Evolutionary conservation across 352 stramenopile species (phyloP).

Genomic region (Globisporangium sylvaticum): DNA sequence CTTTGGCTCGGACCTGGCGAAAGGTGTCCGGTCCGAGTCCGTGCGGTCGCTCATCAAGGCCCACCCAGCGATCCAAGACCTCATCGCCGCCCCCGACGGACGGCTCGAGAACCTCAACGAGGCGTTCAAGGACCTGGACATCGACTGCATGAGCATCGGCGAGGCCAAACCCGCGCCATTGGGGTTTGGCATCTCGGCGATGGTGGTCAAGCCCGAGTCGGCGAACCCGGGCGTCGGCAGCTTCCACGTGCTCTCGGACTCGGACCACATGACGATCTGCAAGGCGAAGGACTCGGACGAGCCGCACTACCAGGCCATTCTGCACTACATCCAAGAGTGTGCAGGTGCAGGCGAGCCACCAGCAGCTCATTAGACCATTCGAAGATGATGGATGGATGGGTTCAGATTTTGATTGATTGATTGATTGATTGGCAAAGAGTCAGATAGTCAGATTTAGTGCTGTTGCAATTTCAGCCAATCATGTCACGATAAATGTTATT

Average conservation of each 20-base stretch:
- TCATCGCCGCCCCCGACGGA: conserved; percentile 48
- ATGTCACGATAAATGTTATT: not conserved
- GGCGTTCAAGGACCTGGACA: conserved; percentile 53
- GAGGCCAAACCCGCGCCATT: conserved; percentile 59
- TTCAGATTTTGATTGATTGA: not conserved
- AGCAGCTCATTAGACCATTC: not conserved
- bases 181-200: conserved; percentile 61
- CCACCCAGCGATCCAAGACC: conserved; percentile 70
- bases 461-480: no score
- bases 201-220: conserved; percentile 76
- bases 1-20: conserved; percentile 75
- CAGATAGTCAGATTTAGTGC: no score
- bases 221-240: conserved; percentile 63
- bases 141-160: conserved; percentile 71
- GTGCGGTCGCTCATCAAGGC: conserved; percentile 68
- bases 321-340: conserved; percentile 28
- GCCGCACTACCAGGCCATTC: conserved; percentile 58
- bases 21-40: conserved; percentile 57
- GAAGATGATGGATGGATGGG: not conserved
- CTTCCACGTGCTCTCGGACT: conserved; percentile 57
- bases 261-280: conserved; percentile 88
- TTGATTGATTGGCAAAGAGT: no score
- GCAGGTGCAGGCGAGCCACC: not conserved
- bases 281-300: conserved; percentile 68
- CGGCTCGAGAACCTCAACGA: conserved; percentile 65